Conservation (phyloP, 768 basidiomycete species). For the Trametes coccinea region DNA sequence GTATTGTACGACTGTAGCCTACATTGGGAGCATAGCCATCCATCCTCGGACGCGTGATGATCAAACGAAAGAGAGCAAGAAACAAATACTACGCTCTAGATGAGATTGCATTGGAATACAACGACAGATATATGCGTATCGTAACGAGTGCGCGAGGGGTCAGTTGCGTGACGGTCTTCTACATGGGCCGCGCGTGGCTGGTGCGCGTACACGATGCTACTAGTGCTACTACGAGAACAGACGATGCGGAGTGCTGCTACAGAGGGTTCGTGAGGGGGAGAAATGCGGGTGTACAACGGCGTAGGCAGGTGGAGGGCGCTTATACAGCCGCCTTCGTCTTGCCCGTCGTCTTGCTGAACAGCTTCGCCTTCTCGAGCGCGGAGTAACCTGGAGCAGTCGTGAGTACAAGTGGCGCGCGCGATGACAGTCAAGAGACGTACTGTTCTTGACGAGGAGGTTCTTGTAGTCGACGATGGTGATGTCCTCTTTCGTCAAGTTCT, state of each 20-base stretch:
- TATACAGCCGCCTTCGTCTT: constrained; percentile 62
- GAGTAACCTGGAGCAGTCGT: constrained; percentile 55
- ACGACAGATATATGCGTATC: constrained; percentile 1
- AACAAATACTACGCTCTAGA: constrained; percentile 1
- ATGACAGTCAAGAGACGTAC: constrained; percentile 42
- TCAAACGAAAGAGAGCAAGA: neutral
- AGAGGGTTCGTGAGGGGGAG: constrained; percentile 9
- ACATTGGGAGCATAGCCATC: neutral
- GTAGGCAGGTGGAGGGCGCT: constrained; percentile 7
- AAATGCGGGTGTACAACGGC: constrained; percentile 5
- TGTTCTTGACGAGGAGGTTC: constrained; percentile 77
- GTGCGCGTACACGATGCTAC: constrained; percentile 7
- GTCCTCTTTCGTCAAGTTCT: constrained; percentile 87
- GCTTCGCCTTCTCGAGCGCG: constrained; percentile 90
- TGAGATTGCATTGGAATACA: constrained; percentile 17
- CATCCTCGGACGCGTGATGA: neutral
- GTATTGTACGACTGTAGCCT: constrained; percentile 19
- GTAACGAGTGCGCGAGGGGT: constrained; percentile 5
- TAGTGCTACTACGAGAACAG: constrained; percentile 19
- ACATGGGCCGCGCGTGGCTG: constrained; percentile 3
- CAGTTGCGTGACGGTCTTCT: constrained; percentile 2
- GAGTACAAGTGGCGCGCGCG: neutral
- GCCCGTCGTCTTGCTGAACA: constrained; percentile 81
- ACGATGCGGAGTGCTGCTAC: constrained; percentile 10
- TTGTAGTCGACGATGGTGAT: constrained; percentile 95